A percentile compares a stretch with the other conserved stretches of the same genome.
Evolutionary conservation across 1,284 basidiomycete genomes (phyloP).

Genomic region (Fomitopsis betulina): DNA sequence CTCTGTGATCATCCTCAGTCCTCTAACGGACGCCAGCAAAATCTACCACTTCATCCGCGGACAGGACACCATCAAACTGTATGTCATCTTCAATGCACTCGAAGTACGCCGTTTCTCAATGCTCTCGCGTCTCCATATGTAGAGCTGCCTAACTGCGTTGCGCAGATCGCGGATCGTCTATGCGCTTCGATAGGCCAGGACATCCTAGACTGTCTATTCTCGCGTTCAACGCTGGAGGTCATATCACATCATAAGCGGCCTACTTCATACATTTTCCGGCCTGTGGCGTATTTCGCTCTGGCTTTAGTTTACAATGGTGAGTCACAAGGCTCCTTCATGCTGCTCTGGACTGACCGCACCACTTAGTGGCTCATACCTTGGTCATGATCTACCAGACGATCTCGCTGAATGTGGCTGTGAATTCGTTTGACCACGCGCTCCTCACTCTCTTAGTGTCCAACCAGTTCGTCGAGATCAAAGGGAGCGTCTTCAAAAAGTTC

Average conservation of each 20-base stretch:
- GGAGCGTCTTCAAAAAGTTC: conserved; percentile 99
- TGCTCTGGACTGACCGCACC: not conserved
- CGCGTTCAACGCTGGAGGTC: conserved; percentile 81
- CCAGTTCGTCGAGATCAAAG: conserved; percentile 99
- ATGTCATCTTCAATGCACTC: conserved; percentile 98
- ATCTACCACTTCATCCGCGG: conserved; percentile 99
- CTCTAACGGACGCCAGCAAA: conserved; percentile 93
- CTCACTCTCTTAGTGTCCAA: conserved; percentile 94
- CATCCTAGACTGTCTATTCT: conserved; percentile 94
- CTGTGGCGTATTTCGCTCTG: conserved; percentile 82
- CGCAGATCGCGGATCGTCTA: conserved; percentile 89
- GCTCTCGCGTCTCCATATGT: not conserved
- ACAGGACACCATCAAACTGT: conserved; percentile 97
- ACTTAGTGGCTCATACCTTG: conserved; percentile 80
- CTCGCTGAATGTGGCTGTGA: conserved; percentile 95
- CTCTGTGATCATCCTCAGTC: conserved; percentile 73
- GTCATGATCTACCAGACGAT: conserved; percentile 97
- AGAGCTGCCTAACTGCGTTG: not conserved
- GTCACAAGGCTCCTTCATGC: not conserved
- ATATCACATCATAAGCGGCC: conserved; percentile 61
- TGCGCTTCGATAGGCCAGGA: conserved; percentile 98
- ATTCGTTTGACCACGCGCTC: conserved; percentile 96
- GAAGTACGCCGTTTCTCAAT: conserved; percentile 54
- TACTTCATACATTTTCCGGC: conserved; percentile 63
- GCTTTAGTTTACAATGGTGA: conserved; percentile 82